Evolutionary conservation across 257 asterid species (phyloP).

Genomic region (Schizonepeta tenuifolia): DNA sequence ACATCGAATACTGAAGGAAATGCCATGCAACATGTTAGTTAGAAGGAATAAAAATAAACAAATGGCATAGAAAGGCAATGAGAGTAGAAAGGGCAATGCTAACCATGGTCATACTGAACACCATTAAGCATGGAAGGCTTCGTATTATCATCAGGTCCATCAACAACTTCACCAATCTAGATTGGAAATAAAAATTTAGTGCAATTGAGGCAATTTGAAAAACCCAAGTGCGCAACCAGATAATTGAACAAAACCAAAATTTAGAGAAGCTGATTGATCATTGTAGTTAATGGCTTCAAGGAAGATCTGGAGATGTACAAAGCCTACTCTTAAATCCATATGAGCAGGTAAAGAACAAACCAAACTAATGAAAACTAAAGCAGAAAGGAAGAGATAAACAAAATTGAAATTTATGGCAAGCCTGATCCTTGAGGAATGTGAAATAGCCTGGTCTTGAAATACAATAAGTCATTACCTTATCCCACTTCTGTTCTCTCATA

Average conservation of each 20-base stretch:
- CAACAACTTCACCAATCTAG: constrained; percentile 98
- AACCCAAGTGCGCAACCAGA: constrained; percentile 7
- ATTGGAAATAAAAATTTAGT: constrained; percentile 19
- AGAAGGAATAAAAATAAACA: constrained; percentile 23
- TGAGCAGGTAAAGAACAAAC: constrained; percentile 11
- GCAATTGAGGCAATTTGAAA: constrained; percentile 20
- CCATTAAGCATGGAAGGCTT: constrained; percentile 66
- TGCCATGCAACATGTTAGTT: constrained; percentile 37
- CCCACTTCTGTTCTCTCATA: constrained; percentile 85
- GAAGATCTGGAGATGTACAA: constrained; percentile 9
- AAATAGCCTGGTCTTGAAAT: constrained; percentile 20
- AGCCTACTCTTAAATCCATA: constrained; percentile 30
- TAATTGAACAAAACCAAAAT: constrained; percentile 10
- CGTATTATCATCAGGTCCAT: constrained; percentile 82
- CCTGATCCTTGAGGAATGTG: constrained; percentile 9
- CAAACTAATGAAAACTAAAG: constrained; percentile 3
- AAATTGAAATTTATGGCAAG: constrained; percentile 24
- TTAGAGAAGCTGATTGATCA: constrained; percentile 8
- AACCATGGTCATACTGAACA: constrained; percentile 82
- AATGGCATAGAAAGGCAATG: constrained; percentile 30
- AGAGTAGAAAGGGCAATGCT: constrained; percentile 37
- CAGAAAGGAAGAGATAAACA: constrained; percentile 19
- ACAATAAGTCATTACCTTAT: constrained; percentile 58
- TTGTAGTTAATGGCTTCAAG: constrained; percentile 6
- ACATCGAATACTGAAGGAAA: constrained; percentile 85